Percentiles rank a stretch among this genome's conserved stretches.
Conservation (phyloP, 305 asterid species). For the Rubia peregrina region DNA sequence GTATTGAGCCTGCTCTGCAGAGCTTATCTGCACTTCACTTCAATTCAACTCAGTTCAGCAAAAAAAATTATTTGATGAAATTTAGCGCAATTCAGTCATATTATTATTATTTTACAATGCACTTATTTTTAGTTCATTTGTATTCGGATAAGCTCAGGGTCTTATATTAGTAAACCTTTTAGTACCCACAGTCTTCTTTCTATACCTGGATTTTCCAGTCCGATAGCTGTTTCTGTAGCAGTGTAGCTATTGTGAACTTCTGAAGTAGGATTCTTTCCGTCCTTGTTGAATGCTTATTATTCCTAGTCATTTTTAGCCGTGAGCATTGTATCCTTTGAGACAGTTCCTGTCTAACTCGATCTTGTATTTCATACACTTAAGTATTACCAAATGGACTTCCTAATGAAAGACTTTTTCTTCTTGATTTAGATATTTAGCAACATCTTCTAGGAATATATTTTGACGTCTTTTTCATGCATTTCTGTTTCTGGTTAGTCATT, state of each 20-base stretch:
- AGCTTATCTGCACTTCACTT: too few species aligned
- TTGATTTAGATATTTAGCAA: constrained; percentile 88
- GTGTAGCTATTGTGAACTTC: background rate
- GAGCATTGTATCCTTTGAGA: background rate
- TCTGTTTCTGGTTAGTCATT: constrained; percentile 57
- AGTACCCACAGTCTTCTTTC: background rate
- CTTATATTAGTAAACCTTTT: background rate
- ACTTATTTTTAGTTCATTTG: too few species aligned
- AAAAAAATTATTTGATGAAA: too few species aligned
- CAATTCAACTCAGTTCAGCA: too few species aligned
- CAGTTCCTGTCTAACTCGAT: background rate
- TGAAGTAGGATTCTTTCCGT: background rate
- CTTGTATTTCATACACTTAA: background rate
- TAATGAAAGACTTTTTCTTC: constrained; percentile 52
- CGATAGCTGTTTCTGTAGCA: background rate
- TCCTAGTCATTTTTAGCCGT: constrained; percentile 1
- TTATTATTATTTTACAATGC: too few species aligned
- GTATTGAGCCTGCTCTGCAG: too few species aligned
- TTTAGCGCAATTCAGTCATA: too few species aligned
- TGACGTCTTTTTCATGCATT: constrained; percentile 53
- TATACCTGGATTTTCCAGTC: background rate
- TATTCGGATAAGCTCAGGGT: too few species aligned
- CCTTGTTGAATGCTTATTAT: background rate
- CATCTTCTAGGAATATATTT: constrained; percentile 52
- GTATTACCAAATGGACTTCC: constrained; percentile 30